Percentiles rank a stretch among this genome's conserved stretches.
These are phyloP conservation scores for Hymenoscyphus infarciens DNA, from an alignment of 2,329 filamentous ascomycete species.

Conservation along the genomic window DNA sequence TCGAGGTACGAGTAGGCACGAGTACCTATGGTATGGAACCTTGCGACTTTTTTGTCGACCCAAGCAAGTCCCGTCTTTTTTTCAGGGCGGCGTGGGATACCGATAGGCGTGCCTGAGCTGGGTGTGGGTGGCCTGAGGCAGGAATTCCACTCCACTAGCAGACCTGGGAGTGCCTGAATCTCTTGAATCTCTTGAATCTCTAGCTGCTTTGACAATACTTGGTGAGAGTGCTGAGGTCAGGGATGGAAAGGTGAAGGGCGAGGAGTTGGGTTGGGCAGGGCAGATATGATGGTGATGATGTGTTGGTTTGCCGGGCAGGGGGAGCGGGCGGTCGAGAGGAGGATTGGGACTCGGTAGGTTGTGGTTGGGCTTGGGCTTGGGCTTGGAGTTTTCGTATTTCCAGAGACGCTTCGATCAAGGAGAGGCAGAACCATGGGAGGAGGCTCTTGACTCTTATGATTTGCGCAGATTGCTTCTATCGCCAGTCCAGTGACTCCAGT, in stretches of 20 bases:
- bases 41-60: neutral
- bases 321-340: constrained; percentile 1
- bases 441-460: neutral
- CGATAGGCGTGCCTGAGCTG: constrained; percentile 6
- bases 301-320: neutral
- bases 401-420: constrained; percentile 1
- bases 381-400: neutral
- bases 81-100: constrained; percentile 10
- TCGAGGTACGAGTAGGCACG: no score
- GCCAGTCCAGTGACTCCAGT: neutral
- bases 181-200: neutral
- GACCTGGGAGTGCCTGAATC: neutral
- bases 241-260: neutral
- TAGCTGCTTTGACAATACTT: no score
- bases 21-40: no score
- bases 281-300: neutral
- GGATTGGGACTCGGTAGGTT: neutral
- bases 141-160: constrained; percentile 7
- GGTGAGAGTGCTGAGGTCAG: no score
- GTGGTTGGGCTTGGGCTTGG: neutral
- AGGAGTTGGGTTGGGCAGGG: neutral
- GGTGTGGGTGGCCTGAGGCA: neutral
- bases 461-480: neutral
- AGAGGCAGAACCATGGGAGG: neutral
- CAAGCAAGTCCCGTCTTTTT: neutral